Percentiles rank a stretch among this genome's conserved stretches.
Conservation (phyloP, 768 basidiomycete genomes). For the Floccularia luteovirens region DNA sequence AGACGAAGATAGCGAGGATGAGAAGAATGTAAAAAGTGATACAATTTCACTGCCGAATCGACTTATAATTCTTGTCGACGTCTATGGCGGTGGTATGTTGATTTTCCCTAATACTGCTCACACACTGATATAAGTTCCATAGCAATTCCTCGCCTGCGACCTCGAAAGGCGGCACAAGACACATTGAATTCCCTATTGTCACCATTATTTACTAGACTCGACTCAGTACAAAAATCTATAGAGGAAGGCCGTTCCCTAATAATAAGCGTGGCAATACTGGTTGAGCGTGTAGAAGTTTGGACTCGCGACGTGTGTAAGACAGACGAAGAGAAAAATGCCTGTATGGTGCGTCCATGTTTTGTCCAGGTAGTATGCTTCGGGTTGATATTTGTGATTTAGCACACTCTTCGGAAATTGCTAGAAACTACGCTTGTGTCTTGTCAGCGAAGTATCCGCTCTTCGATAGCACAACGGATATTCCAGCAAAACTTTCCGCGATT, state of each 20-base stretch:
- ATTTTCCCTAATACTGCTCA: neutral
- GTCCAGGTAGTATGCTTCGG: neutral
- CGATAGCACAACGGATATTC: constrained; percentile 39
- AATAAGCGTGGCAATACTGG: constrained; percentile 17
- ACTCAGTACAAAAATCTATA: constrained; percentile 13
- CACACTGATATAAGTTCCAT: neutral
- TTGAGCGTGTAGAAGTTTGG: constrained; percentile 21
- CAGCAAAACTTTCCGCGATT: constrained; percentile 37
- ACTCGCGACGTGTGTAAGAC: no score
- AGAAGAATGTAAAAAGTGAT: constrained; percentile 9
- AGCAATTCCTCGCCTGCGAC: constrained; percentile 40
- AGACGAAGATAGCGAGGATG: constrained; percentile 19
- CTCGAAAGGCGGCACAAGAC: constrained; percentile 32
- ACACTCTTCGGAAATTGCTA: constrained; percentile 18
- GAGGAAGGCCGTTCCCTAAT: constrained; percentile 27
- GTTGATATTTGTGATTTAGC: constrained; percentile 11
- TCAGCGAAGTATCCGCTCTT: constrained; percentile 29
- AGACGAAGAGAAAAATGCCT: constrained; percentile 8
- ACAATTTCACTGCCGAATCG: constrained; percentile 19
- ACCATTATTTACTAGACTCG: constrained; percentile 23
- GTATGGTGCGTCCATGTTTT: constrained; percentile 20
- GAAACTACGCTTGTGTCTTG: constrained; percentile 26
- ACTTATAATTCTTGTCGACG: constrained; percentile 25
- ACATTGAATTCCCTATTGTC: constrained; percentile 32
- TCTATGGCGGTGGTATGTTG: constrained; percentile 31